Evolutionary conservation across 2,329 filamentous ascomycete species (phyloP).

Genomic region (Chalara sp.): DNA sequence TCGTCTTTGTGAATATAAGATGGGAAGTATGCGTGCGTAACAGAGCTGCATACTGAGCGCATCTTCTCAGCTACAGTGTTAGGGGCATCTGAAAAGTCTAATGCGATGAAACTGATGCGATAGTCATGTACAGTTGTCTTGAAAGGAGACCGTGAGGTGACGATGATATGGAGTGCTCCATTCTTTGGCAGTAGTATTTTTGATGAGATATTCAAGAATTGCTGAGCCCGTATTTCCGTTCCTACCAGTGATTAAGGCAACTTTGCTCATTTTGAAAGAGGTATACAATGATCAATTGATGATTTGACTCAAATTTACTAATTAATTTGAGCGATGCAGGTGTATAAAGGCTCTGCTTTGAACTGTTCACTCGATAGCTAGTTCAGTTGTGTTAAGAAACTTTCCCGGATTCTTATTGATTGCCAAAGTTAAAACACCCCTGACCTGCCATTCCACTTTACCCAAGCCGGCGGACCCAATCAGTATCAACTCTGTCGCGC

Average conservation of each 20-base stretch:
- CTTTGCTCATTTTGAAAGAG: conserved; percentile 13
- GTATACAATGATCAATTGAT: not conserved
- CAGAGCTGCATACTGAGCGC: conserved; percentile 15
- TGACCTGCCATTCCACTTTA: too few relatives aligned
- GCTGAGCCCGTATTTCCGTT: conserved; percentile 30
- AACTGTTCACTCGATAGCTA: too few relatives aligned
- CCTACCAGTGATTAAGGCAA: conserved; percentile 28
- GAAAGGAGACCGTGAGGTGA: conserved; percentile 22
- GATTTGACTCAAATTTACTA: too few relatives aligned
- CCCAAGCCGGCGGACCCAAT: too few relatives aligned
- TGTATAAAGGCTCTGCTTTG: too few relatives aligned
- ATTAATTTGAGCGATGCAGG: too few relatives aligned
- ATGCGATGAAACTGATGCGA: conserved; percentile 25
- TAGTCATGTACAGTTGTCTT: conserved; percentile 19
- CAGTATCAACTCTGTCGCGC: too few relatives aligned
- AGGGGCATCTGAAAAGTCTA: conserved; percentile 23
- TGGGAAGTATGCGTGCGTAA: conserved; percentile 30
- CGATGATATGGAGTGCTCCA: conserved; percentile 24
- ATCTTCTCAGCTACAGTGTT: conserved; percentile 16
- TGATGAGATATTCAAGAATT: conserved; percentile 28
- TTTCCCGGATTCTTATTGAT: too few relatives aligned
- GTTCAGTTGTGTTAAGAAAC: too few relatives aligned
- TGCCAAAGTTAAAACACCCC: too few relatives aligned
- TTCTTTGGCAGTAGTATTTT: conserved; percentile 17
- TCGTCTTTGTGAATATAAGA: conserved; percentile 29